phyloP scores from a whole-genome alignment of 2,329 filamentous ascomycete species.

The Xylaria sp. region DNA sequence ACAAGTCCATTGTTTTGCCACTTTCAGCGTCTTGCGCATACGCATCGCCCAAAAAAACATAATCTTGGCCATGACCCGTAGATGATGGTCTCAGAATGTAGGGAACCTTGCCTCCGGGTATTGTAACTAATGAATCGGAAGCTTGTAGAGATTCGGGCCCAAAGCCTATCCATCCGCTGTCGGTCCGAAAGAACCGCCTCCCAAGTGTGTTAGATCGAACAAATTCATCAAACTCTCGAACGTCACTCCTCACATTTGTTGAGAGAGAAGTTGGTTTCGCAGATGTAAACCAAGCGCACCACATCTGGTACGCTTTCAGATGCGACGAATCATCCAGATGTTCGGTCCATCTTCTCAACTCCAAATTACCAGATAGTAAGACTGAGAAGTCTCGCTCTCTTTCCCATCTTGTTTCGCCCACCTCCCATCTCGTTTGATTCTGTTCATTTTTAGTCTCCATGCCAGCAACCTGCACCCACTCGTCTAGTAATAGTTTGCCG shows the following conservation, averaged over 20 bases:
- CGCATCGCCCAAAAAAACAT: neutral
- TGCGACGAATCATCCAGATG: neutral
- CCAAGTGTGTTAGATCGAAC: constrained; percentile 1
- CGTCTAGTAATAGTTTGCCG: neutral
- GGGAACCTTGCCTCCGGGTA: neutral
- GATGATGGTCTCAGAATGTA: neutral
- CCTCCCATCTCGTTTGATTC: neutral
- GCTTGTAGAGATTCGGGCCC: neutral
- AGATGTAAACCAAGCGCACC: constrained; percentile 4
- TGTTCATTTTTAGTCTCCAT: neutral
- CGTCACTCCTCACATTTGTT: neutral
- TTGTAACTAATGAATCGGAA: neutral
- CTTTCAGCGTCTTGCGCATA: neutral
- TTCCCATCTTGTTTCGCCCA: neutral
- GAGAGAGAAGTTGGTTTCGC: neutral
- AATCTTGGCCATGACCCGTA: neutral
- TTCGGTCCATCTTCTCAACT: neutral
- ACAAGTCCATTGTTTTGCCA: neutral
- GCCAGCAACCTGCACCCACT: neutral
- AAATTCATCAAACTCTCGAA: constrained; percentile 4
- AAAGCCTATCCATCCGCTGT: constrained; percentile 1
- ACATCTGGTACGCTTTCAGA: constrained; percentile 1
- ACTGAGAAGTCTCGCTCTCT: neutral
- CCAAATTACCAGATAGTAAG: neutral
- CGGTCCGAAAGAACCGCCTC: constrained; percentile 4